phyloP scores from a whole-genome alignment of 257 asterid species.

The Knoxia roxburghii region DNA sequence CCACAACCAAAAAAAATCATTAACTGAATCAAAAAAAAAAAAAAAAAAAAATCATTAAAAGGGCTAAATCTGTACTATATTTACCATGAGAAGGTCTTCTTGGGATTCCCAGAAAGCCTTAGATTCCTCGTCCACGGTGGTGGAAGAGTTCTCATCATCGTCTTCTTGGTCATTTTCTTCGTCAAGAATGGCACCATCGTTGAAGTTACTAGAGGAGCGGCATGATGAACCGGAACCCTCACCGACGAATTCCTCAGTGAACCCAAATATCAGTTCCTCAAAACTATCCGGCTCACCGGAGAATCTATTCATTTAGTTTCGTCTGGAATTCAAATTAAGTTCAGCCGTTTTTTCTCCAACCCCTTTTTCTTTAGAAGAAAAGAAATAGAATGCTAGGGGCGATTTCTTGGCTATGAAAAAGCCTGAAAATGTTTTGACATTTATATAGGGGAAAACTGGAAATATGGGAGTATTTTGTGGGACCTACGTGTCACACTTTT shows the following conservation, averaged over 20 bases:
- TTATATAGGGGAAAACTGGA: conserved; percentile 4
- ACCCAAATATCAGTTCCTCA: conserved; percentile 27
- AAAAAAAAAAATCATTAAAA: not conserved
- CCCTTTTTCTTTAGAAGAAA: not conserved
- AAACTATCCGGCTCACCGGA: conserved; percentile 14
- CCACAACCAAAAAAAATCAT: not conserved
- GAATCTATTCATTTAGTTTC: conserved; percentile 6
- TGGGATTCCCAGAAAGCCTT: conserved; percentile 31
- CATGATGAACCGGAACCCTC: conserved; percentile 23
- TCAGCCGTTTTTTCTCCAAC: conserved; percentile 1
- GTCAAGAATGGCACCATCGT: not conserved
- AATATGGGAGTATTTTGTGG: not conserved
- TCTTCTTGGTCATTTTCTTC: conserved; percentile 7
- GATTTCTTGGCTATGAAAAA: not conserved
- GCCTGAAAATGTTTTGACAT: not conserved
- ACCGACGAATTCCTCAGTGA: conserved; percentile 26
- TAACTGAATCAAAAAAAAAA: not conserved
- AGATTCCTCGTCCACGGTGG: conserved; percentile 10
- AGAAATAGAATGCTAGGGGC: too few species aligned
- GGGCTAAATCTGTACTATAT: not conserved
- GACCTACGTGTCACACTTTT: conserved; percentile 1
- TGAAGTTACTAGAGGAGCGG: conserved; percentile 6
- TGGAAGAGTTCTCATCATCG: conserved; percentile 2
- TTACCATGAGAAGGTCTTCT: conserved; percentile 24
- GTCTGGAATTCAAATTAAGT: not conserved